Evolutionary conservation across 2,329 filamentous ascomycete genomes (phyloP), one percentile per base, ranked within the genome.

Genomic region (Nothopassalora personata): DNA sequence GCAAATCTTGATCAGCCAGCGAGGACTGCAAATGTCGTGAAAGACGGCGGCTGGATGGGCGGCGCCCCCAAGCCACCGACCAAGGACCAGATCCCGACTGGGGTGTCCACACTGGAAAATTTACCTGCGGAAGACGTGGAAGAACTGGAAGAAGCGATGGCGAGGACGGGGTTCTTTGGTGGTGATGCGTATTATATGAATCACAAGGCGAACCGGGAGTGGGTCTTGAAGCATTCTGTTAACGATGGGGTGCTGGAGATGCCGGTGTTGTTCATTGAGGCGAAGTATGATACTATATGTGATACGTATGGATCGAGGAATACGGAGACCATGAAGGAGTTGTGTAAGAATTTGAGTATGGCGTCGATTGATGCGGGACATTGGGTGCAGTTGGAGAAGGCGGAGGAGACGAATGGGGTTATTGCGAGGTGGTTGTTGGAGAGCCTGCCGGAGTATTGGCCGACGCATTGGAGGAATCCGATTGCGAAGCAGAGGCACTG

Each of bases 171-270:
- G 0, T 75, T 74, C 60, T 76, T 71, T 63, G 67, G 70, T 0
- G 67, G 71, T 1, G 71, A 68, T 31, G 71, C 75, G 0, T 77
- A 72, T 57, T 81, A 81, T 58, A 60, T 76, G 51, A 76, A 81
- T 60, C 74, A 78, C 58, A 67, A 72, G 11, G 68, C 65, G 9
- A 81, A 81, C 56, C 64, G 61, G 1, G 71, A 69, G 34, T 81
- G 76, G 63, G 71, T 71, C 3, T 72, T 73, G n/a, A 69, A 71
- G 31, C 70, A 73, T 30, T 55, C 58, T 18, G 70, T 68, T 61
- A 73, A 74, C 30, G 68, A 66, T 3, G 72, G 70, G 1, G 58
- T 66, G 1, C 48, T 75, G 46, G 61, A 70, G n/a, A 70, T 74
- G 28, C 73, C 73, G 0, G 67, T 73, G 10, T 62, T 81, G 51